These are phyloP conservation scores for Tausonia pullulans DNA, from an alignment of 1,284 basidiomycete genomes.

Conservation along the genomic window DNA sequence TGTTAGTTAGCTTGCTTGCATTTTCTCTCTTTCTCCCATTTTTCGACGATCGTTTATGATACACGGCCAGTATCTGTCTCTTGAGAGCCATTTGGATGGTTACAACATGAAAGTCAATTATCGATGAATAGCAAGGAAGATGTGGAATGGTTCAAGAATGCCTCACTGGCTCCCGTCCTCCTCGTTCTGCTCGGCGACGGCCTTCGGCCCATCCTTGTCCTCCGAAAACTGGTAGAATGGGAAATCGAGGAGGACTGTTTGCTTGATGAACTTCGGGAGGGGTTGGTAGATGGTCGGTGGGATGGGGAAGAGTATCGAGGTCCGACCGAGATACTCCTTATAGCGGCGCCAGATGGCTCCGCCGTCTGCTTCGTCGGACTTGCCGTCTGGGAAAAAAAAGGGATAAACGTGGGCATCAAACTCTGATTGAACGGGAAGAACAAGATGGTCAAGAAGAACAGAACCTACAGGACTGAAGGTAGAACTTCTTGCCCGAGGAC, in stretches of 20 bases:
- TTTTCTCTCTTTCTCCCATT: no score
- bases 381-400: neutral
- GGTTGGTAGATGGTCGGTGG: constrained; percentile 49
- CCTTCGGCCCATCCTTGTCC: constrained; percentile 41
- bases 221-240: constrained; percentile 52
- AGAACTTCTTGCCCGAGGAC: constrained; percentile 54
- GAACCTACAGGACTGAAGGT: constrained; percentile 43
- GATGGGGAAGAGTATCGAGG: constrained; percentile 55
- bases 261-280: constrained; percentile 48
- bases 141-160: no score
- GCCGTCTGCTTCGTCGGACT: constrained; percentile 19
- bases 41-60: no score
- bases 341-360: constrained; percentile 46
- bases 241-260: constrained; percentile 51
- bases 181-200: constrained; percentile 23
- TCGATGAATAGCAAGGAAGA: no score
- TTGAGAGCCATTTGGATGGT: no score
- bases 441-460: neutral
- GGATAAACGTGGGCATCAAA: neutral
- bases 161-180: no score
- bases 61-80: no score
- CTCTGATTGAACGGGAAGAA: neutral
- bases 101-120: no score
- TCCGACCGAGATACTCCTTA: constrained; percentile 46
- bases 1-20: no score